Percentiles rank a stretch among this genome's conserved stretches.
Evolutionary conservation across 176 grass and related monocot genomes (phyloP).

Genomic region (Oryza coarctata): DNA sequence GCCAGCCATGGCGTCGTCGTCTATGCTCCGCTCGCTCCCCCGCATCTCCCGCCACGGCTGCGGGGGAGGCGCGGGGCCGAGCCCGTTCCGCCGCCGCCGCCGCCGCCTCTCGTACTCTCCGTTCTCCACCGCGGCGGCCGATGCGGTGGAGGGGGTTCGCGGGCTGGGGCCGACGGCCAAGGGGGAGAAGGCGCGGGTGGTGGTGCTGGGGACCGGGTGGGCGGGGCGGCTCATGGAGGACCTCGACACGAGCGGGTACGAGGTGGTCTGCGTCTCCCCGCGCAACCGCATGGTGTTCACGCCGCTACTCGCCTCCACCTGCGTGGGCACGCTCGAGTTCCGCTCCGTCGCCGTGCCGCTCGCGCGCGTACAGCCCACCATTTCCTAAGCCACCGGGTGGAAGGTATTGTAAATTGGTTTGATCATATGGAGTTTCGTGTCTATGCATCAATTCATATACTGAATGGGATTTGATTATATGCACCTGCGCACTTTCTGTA

Average conservation of each 20-base stretch:
- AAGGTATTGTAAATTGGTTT: conserved; percentile 62
- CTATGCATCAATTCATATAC: not conserved
- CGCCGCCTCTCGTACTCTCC: not conserved
- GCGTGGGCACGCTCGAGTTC: conserved; percentile 99
- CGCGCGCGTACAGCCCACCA: conserved; percentile 74
- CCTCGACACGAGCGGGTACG: conserved; percentile 67
- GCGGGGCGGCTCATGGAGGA: conserved; percentile 92
- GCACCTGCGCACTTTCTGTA: not conserved
- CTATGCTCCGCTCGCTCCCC: conserved; percentile 39
- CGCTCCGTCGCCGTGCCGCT: conserved; percentile 89
- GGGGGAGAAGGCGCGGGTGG: conserved; percentile 77
- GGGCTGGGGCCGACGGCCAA: conserved; percentile 62
- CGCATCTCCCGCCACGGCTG: conserved; percentile 14
- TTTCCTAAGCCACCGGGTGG: conserved; percentile 85
- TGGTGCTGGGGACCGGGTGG: conserved; percentile 96
- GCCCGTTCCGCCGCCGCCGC: not conserved
- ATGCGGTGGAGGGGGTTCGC: conserved; percentile 33
- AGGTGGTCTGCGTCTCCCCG: conserved; percentile 92
- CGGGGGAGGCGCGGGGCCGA: not conserved
- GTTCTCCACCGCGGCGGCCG: conserved; percentile 29
- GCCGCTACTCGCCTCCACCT: conserved; percentile 94
- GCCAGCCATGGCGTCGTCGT: conserved; percentile 40
- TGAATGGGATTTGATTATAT: not conserved
- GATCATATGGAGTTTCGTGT: conserved; percentile 12
- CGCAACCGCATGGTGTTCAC: conserved; percentile 99